Percentiles rank a stretch among this genome's conserved stretches.
Evolutionary conservation across 2,329 filamentous ascomycete genomes (phyloP).

Genomic region (Stagonosporopsis tanaceti): DNA sequence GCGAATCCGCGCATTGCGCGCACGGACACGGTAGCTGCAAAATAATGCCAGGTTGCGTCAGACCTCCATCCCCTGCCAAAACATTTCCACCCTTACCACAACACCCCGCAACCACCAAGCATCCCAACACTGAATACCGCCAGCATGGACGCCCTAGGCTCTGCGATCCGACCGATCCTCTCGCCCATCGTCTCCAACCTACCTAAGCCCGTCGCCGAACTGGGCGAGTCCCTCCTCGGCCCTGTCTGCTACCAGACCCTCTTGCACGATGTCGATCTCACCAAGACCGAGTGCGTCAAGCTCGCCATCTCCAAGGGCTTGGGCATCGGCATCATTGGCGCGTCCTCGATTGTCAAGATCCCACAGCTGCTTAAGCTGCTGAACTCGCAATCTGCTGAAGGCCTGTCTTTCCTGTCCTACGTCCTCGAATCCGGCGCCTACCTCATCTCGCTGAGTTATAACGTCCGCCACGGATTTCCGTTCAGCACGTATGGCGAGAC

Average conservation of each 20-base stretch:
- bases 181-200: constrained; percentile 58
- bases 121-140: neutral
- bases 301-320: constrained; percentile 91
- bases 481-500: constrained; percentile 98
- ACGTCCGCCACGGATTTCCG: constrained; percentile 86
- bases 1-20: too few relatives aligned
- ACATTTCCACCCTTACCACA: constrained; percentile 18
- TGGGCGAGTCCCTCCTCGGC: constrained; percentile 70
- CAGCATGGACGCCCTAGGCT: constrained; percentile 56
- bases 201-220: constrained; percentile 45
- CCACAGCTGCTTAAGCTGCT: constrained; percentile 95
- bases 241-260: constrained; percentile 84
- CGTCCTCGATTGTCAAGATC: constrained; percentile 91
- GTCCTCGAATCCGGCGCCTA: constrained; percentile 89
- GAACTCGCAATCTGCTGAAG: constrained; percentile 78
- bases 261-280: constrained; percentile 82
- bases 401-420: constrained; percentile 89
- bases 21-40: too few relatives aligned
- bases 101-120: constrained; percentile 13
- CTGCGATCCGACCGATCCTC: constrained; percentile 38
- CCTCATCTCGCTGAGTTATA: constrained; percentile 91
- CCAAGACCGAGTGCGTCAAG: constrained; percentile 81
- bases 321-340: constrained; percentile 90
- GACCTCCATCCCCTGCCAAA: constrained; percentile 10
- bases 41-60: constrained; percentile 23